These are phyloP conservation scores for Phlyctochytrium arcticum DNA, from an alignment of 192 early-diverging fungal genomes.

Conservation along the genomic window DNA sequence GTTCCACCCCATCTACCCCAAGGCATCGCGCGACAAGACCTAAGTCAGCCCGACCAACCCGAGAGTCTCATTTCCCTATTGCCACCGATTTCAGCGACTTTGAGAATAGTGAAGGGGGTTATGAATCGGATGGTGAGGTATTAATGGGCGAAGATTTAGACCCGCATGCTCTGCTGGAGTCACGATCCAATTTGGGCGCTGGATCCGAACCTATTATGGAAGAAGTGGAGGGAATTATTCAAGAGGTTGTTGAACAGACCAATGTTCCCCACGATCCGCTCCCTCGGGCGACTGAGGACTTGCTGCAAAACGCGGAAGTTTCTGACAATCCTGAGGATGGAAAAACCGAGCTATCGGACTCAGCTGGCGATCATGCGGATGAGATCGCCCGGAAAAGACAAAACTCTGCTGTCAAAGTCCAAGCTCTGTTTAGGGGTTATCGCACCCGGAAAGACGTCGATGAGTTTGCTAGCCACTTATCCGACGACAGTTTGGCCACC, in stretches of 20 bases:
- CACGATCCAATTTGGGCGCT: no score
- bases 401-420: no score
- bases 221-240: constrained; percentile 15
- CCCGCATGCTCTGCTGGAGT: not conserved
- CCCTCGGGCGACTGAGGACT: not conserved
- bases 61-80: constrained; percentile 39
- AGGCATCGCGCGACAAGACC: constrained; percentile 28
- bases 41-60: constrained; percentile 45
- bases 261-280: not conserved
- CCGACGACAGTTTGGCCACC: no score
- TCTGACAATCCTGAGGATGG: no score
- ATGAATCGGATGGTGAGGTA: constrained; percentile 25
- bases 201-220: constrained; percentile 10
- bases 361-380: no score
- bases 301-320: not conserved
- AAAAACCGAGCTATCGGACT: no score
- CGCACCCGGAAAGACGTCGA: no score
- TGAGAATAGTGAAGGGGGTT: constrained; percentile 27
- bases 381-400: no score
- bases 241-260: constrained; percentile 19
- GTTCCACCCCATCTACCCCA: constrained; percentile 11
- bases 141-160: constrained; percentile 3
- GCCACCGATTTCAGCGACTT: constrained; percentile 42
- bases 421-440: no score
- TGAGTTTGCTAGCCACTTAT: no score